phyloP scores from a whole-genome alignment of 345 rosid genomes.

The Populus pruinosa region DNA sequence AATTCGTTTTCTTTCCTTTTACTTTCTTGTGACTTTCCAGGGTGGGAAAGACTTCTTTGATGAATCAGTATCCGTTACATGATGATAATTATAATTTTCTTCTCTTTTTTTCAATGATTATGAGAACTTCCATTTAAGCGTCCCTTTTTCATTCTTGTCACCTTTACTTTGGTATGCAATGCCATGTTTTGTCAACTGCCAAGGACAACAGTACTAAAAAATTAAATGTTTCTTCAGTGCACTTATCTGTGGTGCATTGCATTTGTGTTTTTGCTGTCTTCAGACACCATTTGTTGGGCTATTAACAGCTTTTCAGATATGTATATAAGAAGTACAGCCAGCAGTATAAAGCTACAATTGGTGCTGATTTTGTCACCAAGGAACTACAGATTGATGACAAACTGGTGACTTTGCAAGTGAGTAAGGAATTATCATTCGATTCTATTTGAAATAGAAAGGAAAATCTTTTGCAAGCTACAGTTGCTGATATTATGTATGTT shows the following conservation, averaged over 20 bases:
- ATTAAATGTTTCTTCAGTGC: neutral
- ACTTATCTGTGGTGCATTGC: neutral
- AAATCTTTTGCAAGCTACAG: neutral
- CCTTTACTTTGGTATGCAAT: neutral
- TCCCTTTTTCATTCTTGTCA: neutral
- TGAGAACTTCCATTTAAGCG: neutral
- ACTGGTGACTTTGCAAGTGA: constrained; percentile 74
- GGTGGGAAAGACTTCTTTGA: constrained; percentile 88
- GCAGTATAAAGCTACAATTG: constrained; percentile 88
- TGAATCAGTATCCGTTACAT: constrained; percentile 77
- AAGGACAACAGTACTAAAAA: neutral
- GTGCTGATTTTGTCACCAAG: constrained; percentile 89
- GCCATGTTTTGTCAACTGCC: neutral
- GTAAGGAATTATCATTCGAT: neutral
- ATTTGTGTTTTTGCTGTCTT: neutral
- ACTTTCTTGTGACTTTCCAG: constrained; percentile 34
- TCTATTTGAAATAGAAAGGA: neutral
- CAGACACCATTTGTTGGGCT: neutral
- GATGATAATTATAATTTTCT: neutral
- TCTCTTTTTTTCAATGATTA: neutral
- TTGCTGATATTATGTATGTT: neutral
- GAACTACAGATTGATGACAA: constrained; percentile 77
- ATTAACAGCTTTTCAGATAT: constrained; percentile 43
- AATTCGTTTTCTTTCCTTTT: neutral
- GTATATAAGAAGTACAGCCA: constrained; percentile 69